Evolutionary conservation across 768 basidiomycete genomes (phyloP).

Genomic region (Chalciporus pseudorubinellus): DNA sequence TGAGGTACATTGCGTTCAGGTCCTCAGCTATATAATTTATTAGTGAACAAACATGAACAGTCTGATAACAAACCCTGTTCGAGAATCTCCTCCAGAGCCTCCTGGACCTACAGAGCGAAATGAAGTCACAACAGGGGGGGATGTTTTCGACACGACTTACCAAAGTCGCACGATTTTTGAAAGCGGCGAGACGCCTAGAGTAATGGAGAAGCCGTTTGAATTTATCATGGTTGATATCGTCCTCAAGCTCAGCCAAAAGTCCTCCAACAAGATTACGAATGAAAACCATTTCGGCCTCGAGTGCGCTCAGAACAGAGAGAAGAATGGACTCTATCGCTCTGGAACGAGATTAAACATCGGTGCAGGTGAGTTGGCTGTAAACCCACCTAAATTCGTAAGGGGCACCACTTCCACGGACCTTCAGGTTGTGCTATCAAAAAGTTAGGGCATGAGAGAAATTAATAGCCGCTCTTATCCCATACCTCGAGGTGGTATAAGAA

Average conservation of each 20-base stretch:
- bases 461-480: slow-evolving; percentile 18
- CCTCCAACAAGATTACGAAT: slow-evolving; percentile 89
- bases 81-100: slow-evolving; percentile 88
- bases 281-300: slow-evolving; percentile 96
- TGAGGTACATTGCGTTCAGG: slow-evolving; percentile 92
- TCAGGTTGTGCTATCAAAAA: slow-evolving; percentile 71
- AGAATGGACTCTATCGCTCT: slow-evolving; percentile 93
- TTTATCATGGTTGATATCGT: slow-evolving; percentile 92
- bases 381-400: slow-evolving; percentile 87
- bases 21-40: slow-evolving; percentile 71
- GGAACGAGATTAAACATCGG: slow-evolving; percentile 15
- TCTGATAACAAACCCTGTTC: slow-evolving; percentile 64
- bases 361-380: slow-evolving; percentile 16
- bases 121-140: not conserved
- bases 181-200: slow-evolving; percentile 81
- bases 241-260: slow-evolving; percentile 88
- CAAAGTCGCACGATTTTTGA: slow-evolving; percentile 87
- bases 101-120: slow-evolving; percentile 60
- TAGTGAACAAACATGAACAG: not conserved
- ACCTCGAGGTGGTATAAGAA: slow-evolving; percentile 89
- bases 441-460: slow-evolving; percentile 7
- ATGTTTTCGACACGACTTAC: slow-evolving; percentile 38
- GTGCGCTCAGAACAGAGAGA: slow-evolving; percentile 84
- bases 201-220: slow-evolving; percentile 91
- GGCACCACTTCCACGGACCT: slow-evolving; percentile 60